Evolutionary conservation across 257 asterid genomes (phyloP).

Genomic region (Vinca minor): DNA sequence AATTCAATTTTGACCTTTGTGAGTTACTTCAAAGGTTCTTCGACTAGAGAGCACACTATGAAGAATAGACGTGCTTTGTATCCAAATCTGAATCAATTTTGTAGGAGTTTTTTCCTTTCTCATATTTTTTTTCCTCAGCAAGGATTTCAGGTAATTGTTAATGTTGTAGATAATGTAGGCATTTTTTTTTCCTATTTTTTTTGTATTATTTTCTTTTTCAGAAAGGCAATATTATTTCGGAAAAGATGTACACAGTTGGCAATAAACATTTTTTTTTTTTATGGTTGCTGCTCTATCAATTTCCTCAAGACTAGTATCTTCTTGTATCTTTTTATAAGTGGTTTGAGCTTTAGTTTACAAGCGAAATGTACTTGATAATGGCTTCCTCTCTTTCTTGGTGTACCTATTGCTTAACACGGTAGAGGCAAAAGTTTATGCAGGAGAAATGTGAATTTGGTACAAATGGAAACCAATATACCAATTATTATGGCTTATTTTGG

Average conservation of each 20-base stretch:
- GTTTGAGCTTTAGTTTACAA: background rate
- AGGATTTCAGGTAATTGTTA: slow-evolving; percentile 4
- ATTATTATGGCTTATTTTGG: background rate
- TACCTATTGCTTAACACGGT: background rate
- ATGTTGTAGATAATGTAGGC: slow-evolving; percentile 18
- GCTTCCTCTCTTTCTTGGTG: background rate
- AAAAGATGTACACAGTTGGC: background rate
- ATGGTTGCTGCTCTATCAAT: no score
- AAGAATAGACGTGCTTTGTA: slow-evolving; percentile 9
- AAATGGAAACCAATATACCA: background rate
- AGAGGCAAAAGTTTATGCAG: background rate
- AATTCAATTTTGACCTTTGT: slow-evolving; percentile 38
- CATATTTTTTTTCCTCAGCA: background rate
- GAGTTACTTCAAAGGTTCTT: slow-evolving; percentile 16
- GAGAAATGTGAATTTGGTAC: no score
- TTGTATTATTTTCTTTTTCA: slow-evolving; percentile 3
- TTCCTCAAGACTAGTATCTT: background rate
- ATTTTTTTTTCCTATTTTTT: background rate
- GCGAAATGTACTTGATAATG: background rate
- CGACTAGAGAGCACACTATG: slow-evolving; percentile 19
- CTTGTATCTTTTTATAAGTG: background rate
- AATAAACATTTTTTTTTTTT: background rate
- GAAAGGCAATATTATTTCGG: background rate
- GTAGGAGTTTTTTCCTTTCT: slow-evolving; percentile 8
- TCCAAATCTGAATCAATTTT: slow-evolving; percentile 15